phyloP scores from a whole-genome alignment of 148 eudicot species.

The Cornus controversa region DNA sequence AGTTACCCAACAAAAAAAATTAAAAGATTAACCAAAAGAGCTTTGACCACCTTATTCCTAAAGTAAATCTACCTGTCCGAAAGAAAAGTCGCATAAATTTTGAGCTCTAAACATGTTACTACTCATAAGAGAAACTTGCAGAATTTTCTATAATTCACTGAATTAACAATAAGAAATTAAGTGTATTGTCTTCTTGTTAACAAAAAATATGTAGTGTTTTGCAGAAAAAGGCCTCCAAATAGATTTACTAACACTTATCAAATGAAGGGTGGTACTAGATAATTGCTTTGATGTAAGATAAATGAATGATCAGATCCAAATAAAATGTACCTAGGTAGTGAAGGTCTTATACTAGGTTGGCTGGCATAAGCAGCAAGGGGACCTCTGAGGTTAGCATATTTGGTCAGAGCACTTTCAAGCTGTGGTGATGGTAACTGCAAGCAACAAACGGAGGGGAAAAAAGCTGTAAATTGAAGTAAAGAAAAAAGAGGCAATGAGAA shows the following conservation, averaged over 20 bases:
- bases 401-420: constrained; percentile 91
- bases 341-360: constrained; percentile 58
- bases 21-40: neutral
- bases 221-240: neutral
- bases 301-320: neutral
- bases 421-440: constrained; percentile 87
- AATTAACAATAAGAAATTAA: neutral
- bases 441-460: constrained; percentile 5
- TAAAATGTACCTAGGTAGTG: constrained; percentile 66
- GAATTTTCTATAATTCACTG: neutral
- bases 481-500: neutral
- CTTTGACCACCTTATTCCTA: neutral
- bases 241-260: neutral
- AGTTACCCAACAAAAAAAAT: neutral
- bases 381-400: constrained; percentile 67
- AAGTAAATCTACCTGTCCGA: neutral
- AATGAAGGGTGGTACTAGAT: neutral
- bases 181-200: neutral
- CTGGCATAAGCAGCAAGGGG: constrained; percentile 73
- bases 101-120: neutral
- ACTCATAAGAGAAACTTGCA: neutral
- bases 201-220: neutral
- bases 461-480: neutral
- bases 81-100: neutral
- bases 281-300: neutral